A percentile compares a stretch with the other conserved stretches of the same genome.
Conservation (phyloP, 805 yeast species). For the Wickerhamomyces sydowiorum region DNA sequence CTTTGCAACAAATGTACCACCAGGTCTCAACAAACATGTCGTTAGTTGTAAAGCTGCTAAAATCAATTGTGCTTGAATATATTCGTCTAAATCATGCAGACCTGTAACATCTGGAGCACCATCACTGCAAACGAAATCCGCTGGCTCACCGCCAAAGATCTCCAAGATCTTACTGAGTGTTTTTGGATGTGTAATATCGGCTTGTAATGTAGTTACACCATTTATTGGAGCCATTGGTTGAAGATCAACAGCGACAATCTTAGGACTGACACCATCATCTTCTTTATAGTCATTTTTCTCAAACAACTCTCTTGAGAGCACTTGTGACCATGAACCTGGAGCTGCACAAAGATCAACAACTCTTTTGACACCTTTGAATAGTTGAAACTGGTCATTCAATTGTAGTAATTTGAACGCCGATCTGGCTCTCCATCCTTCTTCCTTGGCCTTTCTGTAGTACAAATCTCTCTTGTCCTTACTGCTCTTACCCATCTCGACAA, state of each 20-base stretch:
- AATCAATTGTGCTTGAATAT: slow-evolving; percentile 91
- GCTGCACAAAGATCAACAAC: slow-evolving; percentile 98
- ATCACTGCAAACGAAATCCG: slow-evolving; percentile 94
- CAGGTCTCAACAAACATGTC: slow-evolving; percentile 80
- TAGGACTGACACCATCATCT: slow-evolving; percentile 37
- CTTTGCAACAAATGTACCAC: slow-evolving; percentile 94
- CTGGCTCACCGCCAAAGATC: slow-evolving; percentile 85
- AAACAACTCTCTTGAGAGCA: slow-evolving; percentile 65
- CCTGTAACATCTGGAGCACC: slow-evolving; percentile 99
- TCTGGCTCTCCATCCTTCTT: slow-evolving; percentile 96
- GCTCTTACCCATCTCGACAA: slow-evolving; percentile 72
- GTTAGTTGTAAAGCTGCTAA: slow-evolving; percentile 89
- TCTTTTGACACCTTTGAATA: slow-evolving; percentile 60
- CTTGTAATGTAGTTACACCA: slow-evolving; percentile 86
- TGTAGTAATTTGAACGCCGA: slow-evolving; percentile 94
- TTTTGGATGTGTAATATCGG: slow-evolving; percentile 95
- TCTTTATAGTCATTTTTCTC: slow-evolving; percentile 29
- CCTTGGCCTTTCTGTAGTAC: slow-evolving; percentile 91
- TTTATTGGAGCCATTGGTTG: slow-evolving; percentile 98
- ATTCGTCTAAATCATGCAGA: slow-evolving; percentile 92
- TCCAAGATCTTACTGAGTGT: slow-evolving; percentile 72
- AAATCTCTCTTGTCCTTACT: slow-evolving; percentile 93
- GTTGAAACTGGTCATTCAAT: slow-evolving; percentile 82
- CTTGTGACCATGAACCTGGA: slow-evolving; percentile 98
- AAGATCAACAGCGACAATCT: slow-evolving; percentile 89